phyloP scores from a whole-genome alignment of 768 basidiomycete species.

The Mycena venus region DNA sequence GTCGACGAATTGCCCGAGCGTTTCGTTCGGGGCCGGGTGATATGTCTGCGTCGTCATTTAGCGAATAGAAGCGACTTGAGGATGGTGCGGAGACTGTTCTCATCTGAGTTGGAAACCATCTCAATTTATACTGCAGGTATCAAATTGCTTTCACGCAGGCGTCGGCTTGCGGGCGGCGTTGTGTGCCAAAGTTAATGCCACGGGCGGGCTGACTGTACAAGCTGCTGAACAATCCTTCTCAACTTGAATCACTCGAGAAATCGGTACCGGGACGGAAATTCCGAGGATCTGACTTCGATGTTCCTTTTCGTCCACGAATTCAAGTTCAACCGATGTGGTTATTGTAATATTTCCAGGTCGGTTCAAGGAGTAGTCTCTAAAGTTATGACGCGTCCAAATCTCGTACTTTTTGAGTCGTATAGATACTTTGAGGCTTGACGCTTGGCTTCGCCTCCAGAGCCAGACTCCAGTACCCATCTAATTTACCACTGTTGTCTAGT shows the following conservation, averaged over 20 bases:
- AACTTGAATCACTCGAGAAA: neutral
- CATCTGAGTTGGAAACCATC: neutral
- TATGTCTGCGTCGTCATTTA: constrained; percentile 18
- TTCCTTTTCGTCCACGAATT: no score
- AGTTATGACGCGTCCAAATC: no score
- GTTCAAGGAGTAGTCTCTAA: no score
- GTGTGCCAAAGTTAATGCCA: neutral
- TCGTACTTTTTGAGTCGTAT: no score
- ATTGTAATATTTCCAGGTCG: no score
- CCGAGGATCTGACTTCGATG: no score
- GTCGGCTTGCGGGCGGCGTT: constrained; percentile 11
- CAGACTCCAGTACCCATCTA: no score
- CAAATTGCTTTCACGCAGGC: neutral
- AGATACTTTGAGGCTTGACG: no score
- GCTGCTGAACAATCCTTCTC: neutral
- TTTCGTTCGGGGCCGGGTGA: constrained; percentile 16
- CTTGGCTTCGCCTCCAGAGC: no score
- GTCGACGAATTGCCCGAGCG: constrained; percentile 24
- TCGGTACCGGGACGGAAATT: neutral
- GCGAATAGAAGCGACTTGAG: neutral
- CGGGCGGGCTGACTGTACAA: constrained; percentile 10
- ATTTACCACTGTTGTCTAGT: neutral
- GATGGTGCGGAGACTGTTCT: neutral
- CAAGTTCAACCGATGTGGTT: no score
- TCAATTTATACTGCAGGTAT: neutral